Evolutionary conservation across 805 yeast species (phyloP).

Genomic region (Wickerhamiella musiphila): DNA sequence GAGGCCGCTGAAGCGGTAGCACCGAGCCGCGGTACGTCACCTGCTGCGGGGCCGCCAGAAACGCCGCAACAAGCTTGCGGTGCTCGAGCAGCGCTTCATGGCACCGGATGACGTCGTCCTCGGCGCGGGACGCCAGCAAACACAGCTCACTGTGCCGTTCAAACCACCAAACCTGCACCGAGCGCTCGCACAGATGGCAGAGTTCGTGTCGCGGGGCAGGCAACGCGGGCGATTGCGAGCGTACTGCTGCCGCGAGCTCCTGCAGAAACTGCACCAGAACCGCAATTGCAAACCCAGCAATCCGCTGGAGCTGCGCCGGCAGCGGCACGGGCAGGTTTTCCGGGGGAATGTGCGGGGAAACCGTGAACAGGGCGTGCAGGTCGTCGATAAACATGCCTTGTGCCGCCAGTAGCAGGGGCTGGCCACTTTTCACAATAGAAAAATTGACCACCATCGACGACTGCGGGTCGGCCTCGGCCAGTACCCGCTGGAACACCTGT

Average conservation of each 20-base stretch:
- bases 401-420: constrained; percentile 42
- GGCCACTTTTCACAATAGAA: background rate
- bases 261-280: constrained; percentile 60
- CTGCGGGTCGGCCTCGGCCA: constrained; percentile 3
- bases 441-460: constrained; percentile 3
- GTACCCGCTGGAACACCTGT: constrained; percentile 17
- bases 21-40: constrained; percentile 2
- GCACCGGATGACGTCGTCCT: constrained; percentile 51
- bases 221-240: constrained; percentile 35
- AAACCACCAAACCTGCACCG: constrained; percentile 91
- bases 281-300: constrained; percentile 79
- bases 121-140: constrained; percentile 65
- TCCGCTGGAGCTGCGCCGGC: constrained; percentile 32
- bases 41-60: constrained; percentile 20
- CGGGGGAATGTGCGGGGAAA: constrained; percentile 56
- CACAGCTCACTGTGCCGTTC: constrained; percentile 85
- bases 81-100: constrained; percentile 73
- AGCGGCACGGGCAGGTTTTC: constrained; percentile 46
- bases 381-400: constrained; percentile 79
- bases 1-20: background rate
- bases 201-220: constrained; percentile 72
- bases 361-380: constrained; percentile 68
- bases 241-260: constrained; percentile 43
- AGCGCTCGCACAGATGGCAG: constrained; percentile 83
- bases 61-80: constrained; percentile 27